Evolutionary conservation across 2,329 filamentous ascomycete genomes (phyloP).

Genomic region (Colletotrichum cuscutae): DNA sequence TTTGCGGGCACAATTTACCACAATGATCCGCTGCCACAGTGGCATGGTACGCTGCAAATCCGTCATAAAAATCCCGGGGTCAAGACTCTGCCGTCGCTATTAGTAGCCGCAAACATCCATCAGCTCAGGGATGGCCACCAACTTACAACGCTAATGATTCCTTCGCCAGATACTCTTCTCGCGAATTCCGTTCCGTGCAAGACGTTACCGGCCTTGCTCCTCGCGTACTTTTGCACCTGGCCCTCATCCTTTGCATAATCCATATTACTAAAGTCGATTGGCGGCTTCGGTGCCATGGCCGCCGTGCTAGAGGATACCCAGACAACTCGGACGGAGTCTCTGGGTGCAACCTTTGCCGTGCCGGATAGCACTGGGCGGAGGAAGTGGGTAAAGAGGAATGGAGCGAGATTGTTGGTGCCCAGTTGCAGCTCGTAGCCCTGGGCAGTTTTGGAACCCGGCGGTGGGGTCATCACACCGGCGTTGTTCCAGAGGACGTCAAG

Average conservation of each 20-base stretch:
- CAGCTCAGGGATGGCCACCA: too few relatives aligned
- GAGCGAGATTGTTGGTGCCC: slow-evolving; percentile 42
- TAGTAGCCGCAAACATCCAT: background rate
- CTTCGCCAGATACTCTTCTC: slow-evolving; percentile 13
- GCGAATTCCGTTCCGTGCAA: slow-evolving; percentile 44
- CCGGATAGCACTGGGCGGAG: slow-evolving; percentile 39
- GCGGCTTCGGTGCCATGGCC: slow-evolving; percentile 33
- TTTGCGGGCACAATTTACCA: background rate
- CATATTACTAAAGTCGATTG: slow-evolving; percentile 44
- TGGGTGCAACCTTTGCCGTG: slow-evolving; percentile 39
- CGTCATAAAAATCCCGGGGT: slow-evolving; percentile 29
- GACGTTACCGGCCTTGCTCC: slow-evolving; percentile 45
- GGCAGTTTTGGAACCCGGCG: slow-evolving; percentile 46
- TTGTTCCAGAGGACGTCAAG: slow-evolving; percentile 53
- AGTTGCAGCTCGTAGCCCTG: slow-evolving; percentile 46
- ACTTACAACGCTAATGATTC: slow-evolving; percentile 8
- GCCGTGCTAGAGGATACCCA: slow-evolving; percentile 43
- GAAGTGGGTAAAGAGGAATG: slow-evolving; percentile 43
- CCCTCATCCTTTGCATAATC: slow-evolving; percentile 40
- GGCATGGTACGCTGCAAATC: slow-evolving; percentile 27
- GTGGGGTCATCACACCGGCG: slow-evolving; percentile 51
- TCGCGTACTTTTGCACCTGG: slow-evolving; percentile 39
- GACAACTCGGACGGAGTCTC: slow-evolving; percentile 40
- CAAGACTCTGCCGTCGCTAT: background rate
- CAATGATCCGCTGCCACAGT: background rate